Base-by-base conservation (phyloP, 2,329 filamentous ascomycete species). In the Triangularia verruculosa region DNA sequence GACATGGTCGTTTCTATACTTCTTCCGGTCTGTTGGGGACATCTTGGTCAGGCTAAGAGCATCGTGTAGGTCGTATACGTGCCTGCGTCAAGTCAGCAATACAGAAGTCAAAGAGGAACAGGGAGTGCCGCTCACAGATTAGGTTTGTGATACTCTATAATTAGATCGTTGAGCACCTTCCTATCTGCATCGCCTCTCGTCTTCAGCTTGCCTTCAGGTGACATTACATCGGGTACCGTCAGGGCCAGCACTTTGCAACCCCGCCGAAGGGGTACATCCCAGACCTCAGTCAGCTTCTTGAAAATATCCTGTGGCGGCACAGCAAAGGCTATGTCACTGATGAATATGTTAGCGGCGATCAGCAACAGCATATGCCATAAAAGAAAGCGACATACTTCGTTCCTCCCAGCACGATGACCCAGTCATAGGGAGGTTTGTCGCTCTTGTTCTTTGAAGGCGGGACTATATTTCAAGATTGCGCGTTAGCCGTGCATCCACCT, bases 351-450 rank as follows among this genome's bases (percentile, higher is more conserved):
- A 47, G 39, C 39, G 39, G 39, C 1, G 2, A 15, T 17, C 27
- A 57, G 11, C 11, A 22, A 12, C 5, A 22, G 24, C 25, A 5
- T 47, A 4, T 47, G 13, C 8, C 39, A 17, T 3, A 1, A n/a
- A n/a, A 22, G 27, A 22, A 25, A n/a, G 25, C 27, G 24, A 64
- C 65, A 4, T 70, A 74, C 72, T 89, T 90, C 57, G 87, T 89
- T 2, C 87, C 87, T 8, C 85, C 87, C 1, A 90, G 79, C 4
- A 89, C 74, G 30, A 90, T 81, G 13, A 83, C 81, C 85, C 86
- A 89, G 76, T 89, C 83, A 67, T 78, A 86, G 0, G 66, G 51
- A 54, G 13, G 51, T 12, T 28, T 24, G 1, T 54, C 51, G 11
- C 27, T 13, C 22, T 54, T 24, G 9, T 52, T 17, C 20, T 54